Evolutionary conservation across 2,329 filamentous ascomycete species (phyloP), one percentile per base, ranked within the genome.

Genomic region (Diaporthe australafricana): DNA sequence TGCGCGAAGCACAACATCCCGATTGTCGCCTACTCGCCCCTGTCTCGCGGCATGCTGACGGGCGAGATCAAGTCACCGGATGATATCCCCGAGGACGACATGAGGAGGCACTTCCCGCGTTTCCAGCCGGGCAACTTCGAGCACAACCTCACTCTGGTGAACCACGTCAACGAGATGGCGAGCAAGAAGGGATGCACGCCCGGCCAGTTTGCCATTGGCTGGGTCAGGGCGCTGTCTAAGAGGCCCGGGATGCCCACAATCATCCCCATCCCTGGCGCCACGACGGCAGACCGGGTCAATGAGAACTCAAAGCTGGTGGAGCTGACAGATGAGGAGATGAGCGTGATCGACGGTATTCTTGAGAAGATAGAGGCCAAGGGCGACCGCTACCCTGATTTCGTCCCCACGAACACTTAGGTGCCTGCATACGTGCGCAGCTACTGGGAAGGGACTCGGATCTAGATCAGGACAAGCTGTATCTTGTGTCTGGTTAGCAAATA

Each of bases 201-300:
- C 5, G 86, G 87, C 1, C 92, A 94, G 81, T 83, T 94, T 35
- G 92, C 91, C 17, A 83, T 94, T 68, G 87, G 85, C 65, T 95
- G 92, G 91, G 81, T 90, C 3, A 76, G 85, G 55, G 80, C 84
- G 1, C 81, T 90, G 50, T 87, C 84, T 52, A 82, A 81, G 66
- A 83, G 82, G 45, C 84, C 87, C 7, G 89, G 87, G 48, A 85
- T 88, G 85, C 88, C 87, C 27, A 79, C 77, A 20, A 87, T 93
- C 73, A 87, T 93, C 65, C 91, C 91, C 7, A 92, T 93, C 73
- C 92, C 91, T 0, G 91, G 91, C 3, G 88, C 91, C 11, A 89
- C 88, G 0, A 89, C 85, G 5, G 82, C 81, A 12, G 84, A 82
- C 47, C 84, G 90, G 27, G 85, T 93, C 14, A 76, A 82, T n/a